Base-by-base conservation (phyloP, 108 stramenopile species). In the Nitzschia putrida region DNA sequence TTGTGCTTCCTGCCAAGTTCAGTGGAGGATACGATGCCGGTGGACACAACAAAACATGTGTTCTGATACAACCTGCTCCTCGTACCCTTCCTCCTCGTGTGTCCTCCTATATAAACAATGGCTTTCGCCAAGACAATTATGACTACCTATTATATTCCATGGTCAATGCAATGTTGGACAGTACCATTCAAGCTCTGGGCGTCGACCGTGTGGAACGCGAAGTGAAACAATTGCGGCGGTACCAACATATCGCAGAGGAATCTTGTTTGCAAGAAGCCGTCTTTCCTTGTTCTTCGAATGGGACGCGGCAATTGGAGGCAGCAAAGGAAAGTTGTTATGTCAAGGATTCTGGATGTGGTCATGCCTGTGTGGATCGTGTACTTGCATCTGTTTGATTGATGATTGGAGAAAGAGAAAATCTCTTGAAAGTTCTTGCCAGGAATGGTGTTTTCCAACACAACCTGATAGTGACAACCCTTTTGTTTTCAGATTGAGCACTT, bases 341-440 rank as follows among this genome's bases (percentile, higher is more conserved):
- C 18, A 42, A 53, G n/a, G 63, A 66, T 44, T 50, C 16, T 12
- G 77, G 77, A n/a, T 78, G 77, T 67, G 76, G 67, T 3, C 22
- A 77, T 22, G 29, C 61, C 29, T 77, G 76, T 61, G 68, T 77
- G 40, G n/a, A 60, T 18, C 18, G 12, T 2, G 59, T 67, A 3
- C 42, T 34, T 1, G 29, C 29, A 4, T 34, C 29, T 1, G 29
- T 34, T n/a, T n/a, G n/a, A n/a, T n/a, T n/a, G n/a, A n/a, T n/a
- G n/a, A n/a, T n/a, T n/a, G n/a, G n/a, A n/a, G n/a, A n/a, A n/a
- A n/a, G n/a, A n/a, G n/a, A n/a, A n/a, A n/a, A n/a, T n/a, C n/a
- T n/a, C n/a, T n/a, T n/a, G n/a, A n/a, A n/a, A n/a, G n/a, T n/a
- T n/a, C n/a, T n/a, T n/a, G n/a, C n/a, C n/a, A n/a, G n/a, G n/a